A percentile compares a stretch with the other conserved stretches of the same genome.
phyloP scores from a whole-genome alignment of 371 early-diverging fungal species.

The Sporodiniella umbellata region DNA sequence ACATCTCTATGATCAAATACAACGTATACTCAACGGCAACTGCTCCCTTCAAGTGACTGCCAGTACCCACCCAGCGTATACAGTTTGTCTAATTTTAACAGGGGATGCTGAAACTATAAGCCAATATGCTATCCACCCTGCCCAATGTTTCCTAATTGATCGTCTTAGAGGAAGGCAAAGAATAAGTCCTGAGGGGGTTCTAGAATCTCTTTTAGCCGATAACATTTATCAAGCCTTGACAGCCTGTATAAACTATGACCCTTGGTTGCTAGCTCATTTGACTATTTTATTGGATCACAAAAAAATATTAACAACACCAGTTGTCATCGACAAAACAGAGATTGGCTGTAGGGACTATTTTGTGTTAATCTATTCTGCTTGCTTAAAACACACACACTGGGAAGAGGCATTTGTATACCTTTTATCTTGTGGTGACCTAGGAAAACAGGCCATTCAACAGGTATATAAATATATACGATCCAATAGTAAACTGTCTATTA shows the following conservation, averaged over 20 bases:
- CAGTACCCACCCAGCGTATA: not conserved
- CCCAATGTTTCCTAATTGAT: not conserved
- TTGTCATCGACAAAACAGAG: not conserved
- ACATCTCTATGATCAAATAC: too few species aligned
- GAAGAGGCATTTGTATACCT: conserved; percentile 6
- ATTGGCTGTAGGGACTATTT: conserved; percentile 3
- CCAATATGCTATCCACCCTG: not conserved
- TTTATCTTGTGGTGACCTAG: conserved; percentile 7
- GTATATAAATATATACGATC: conserved; percentile 3
- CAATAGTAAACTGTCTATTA: too few species aligned
- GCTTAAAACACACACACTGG: conserved; percentile 2
- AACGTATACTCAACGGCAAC: too few species aligned
- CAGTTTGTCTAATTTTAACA: not conserved
- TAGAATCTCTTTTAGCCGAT: not conserved
- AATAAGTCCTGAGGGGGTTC: not conserved
- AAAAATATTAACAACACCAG: not conserved
- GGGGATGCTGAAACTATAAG: not conserved
- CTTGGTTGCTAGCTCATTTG: conserved; percentile 17
- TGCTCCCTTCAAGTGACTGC: too few species aligned
- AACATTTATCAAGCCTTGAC: conserved; percentile 2
- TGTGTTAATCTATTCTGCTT: conserved; percentile 5
- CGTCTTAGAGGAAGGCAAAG: not conserved
- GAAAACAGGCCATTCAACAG: conserved; percentile 5
- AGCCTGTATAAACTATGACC: conserved; percentile 5
- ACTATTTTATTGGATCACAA: conserved; percentile 5